Base-by-base conservation (phyloP, 2,329 filamentous ascomycete genomes). In the Aureobasidium subglaciale region DNA sequence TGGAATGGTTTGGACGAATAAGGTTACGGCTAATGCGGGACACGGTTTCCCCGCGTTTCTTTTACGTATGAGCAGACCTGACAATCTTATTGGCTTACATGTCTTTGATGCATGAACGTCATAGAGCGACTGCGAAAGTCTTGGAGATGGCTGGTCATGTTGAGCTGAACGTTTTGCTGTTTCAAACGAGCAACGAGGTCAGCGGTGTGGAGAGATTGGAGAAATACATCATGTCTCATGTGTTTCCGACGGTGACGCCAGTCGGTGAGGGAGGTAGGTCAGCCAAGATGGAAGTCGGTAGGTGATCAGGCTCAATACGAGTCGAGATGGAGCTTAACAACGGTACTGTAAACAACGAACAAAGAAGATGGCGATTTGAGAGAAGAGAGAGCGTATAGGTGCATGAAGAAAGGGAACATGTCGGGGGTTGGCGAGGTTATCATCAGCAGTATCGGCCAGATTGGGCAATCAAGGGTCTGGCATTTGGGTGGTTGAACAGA, bases 1-100 rank as follows among this genome's bases (percentile, higher is more conserved):
- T 42, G 50, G 27, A 25, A 43, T 53, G 48, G 48, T 53, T 41
- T 41, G 24, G 7, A 54, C n/a, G 27, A 34, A 27, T 43, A 35
- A 20, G 25, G 37, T 53, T 53, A 11, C 27, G 38, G 38, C 50
- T 35, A 29, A 54, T 22, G 35, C 35, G 48, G 48, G 35, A 40
- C 50, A 43, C 27, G 50, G 25, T 27, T 29, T 43, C 34, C 29
- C 50, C 38, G 34, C 50, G 16, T 22, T 32, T 18, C 30, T 38
- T 25, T 40, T 52, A 40, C 34, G 24, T 50, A 50, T 41, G 35
- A 52, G 22, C 4, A 5, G 6, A 20, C 5, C 25, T n/a, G 46
- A 13, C 25, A 15, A 15, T 37, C 22, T 40, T n/a, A 50, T 50
- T 50, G 46, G 32, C 11, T 15, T n/a, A 13, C n/a, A 22, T 32